Evolutionary conservation across 2,329 filamentous ascomycete genomes (phyloP), one percentile per base, ranked within the genome.

Genomic region (Ascochyta rabiei): DNA sequence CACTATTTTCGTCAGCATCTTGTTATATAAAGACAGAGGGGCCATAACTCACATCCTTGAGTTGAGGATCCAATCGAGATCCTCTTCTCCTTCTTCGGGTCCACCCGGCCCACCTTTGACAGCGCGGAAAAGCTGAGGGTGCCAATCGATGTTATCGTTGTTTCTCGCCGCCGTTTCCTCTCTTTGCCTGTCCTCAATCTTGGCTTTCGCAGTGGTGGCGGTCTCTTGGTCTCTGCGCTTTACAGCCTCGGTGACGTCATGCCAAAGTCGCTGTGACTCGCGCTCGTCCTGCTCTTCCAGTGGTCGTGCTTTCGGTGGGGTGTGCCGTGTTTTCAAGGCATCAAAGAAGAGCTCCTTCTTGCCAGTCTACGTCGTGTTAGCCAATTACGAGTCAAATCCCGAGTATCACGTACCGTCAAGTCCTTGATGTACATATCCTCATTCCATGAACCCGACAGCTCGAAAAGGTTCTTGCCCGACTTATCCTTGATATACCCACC

Each of bases 141-240:
- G 85, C 95, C 95, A 99, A 60, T 96, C 91, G 7, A 92, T 80
- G 12, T 89, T 89, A 10, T 93, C 87, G 42, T 92, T 88, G 28
- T 84, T 84, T 66, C 95, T 84, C 68, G 86, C 86, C 16, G 92
- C 89, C 2, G 95, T 92, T 70, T 97, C 93, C 60, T 93, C 88
- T 68, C 95, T 85, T 76, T 99, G 95, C 69, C 85, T 87, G 67
- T 98, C 93, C 73, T 99, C 95, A 55, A 99, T 91, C 73, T 89
- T 90, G n/a, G 90, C 93, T 80, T 99, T 99, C 71, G 97, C 93
- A 60, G 95, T 90, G 0, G 95, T 99, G 4, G 95, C 95, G 8
- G 89, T 77, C 63, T 91, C 89, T 68, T 99, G 95, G 66, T 99
- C 93, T 54, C 88, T 86, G 43, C 89, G 87, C 69, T 88, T 89